A percentile compares a stretch with the other conserved stretches of the same genome.
Evolutionary conservation across 2,329 filamentous ascomycete species (phyloP).

Genomic region (Drechslerella coelobrocha): DNA sequence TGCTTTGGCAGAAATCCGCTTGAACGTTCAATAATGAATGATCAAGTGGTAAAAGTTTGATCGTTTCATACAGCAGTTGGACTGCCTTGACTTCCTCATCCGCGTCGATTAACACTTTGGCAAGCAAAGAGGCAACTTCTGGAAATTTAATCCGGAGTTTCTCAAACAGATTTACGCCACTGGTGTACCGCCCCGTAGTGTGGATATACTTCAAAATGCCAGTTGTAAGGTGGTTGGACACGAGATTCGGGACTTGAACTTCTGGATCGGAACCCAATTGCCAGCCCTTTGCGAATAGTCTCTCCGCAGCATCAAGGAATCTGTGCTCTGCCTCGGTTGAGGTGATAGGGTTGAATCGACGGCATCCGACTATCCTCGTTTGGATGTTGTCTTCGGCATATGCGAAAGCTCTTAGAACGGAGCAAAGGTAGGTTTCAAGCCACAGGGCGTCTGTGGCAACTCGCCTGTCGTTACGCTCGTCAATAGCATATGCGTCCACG

Average conservation of each 20-base stretch:
- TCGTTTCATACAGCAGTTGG: conserved; percentile 81
- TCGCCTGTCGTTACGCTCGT: conserved; percentile 93
- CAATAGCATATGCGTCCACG: conserved; percentile 95
- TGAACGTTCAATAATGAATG: conserved; percentile 95
- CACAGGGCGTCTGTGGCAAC: conserved; percentile 86
- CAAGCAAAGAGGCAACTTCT: conserved; percentile 90
- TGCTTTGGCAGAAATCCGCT: conserved; percentile 86
- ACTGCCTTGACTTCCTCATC: conserved; percentile 98
- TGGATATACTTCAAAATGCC: conserved; percentile 93
- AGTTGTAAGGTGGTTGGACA: conserved; percentile 86
- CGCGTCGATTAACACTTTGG: conserved; percentile 89
- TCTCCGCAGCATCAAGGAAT: conserved; percentile 91
- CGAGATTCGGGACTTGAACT: conserved; percentile 95
- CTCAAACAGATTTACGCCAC: conserved; percentile 96
- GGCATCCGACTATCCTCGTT: conserved; percentile 94
- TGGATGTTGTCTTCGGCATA: conserved; percentile 97
- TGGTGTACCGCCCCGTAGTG: conserved; percentile 91
- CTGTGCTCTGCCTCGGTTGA: conserved; percentile 98
- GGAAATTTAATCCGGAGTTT: conserved; percentile 89
- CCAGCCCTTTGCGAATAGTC: conserved; percentile 93
- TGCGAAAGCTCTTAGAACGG: conserved; percentile 89
- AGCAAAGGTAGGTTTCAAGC: conserved; percentile 97
- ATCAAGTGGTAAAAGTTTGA: conserved; percentile 95
- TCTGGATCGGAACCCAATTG: conserved; percentile 95
- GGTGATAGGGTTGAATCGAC: conserved; percentile 95